Base-by-base conservation (phyloP, 2,329 filamentous ascomycete genomes). In the Coccinonectria pachysandricola region DNA sequence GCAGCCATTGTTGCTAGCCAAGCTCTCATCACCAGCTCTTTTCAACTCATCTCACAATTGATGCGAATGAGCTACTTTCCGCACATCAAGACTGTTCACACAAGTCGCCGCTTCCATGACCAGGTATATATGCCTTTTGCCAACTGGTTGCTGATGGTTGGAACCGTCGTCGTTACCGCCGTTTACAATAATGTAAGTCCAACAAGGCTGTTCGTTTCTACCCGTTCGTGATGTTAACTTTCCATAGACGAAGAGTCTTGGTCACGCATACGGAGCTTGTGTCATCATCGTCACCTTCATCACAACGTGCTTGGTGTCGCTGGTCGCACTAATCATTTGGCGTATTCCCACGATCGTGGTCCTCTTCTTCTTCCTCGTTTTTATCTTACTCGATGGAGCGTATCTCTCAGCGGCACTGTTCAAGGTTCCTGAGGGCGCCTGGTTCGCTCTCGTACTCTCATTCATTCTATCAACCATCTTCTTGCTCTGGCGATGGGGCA, bases 281-380 rank as follows among this genome's bases (percentile, higher is more conserved):
- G 81, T 87, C 46, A 83, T 86, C 41, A 71, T 82, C 24, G 81
- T 86, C 21, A 83, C 80, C 0, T 83, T 86, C 48, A 75, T 87
- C 44, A 79, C 78, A 28, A 86, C 80, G 0, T 78, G 69, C 49
- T 75, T 88, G 65, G 75, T 84, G 2, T 68, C 77, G 0, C 57
- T 87, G 1, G 76, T 79, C 2, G 75, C 80, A 0, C 62, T 86
- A 3, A 62, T 86, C 19, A 75, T 84, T 19, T 87, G 81, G 81
- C 64, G 70, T 12, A 50, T 79, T 14, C 66, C 69, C 3, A 57
- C 71, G 2, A 62, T 64, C 27, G 39, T 77, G n/a, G 74, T 86
- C 6, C 44, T 75, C 18, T 41, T 74, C 0, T 59, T 72, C 1
- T 82, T 73, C 55, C 56, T 83, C 0, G 49, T 71, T 12, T 76